Evolutionary conservation across 495 filamentous ascomycete genomes (phyloP).

Genomic region (Tuber borchii): DNA sequence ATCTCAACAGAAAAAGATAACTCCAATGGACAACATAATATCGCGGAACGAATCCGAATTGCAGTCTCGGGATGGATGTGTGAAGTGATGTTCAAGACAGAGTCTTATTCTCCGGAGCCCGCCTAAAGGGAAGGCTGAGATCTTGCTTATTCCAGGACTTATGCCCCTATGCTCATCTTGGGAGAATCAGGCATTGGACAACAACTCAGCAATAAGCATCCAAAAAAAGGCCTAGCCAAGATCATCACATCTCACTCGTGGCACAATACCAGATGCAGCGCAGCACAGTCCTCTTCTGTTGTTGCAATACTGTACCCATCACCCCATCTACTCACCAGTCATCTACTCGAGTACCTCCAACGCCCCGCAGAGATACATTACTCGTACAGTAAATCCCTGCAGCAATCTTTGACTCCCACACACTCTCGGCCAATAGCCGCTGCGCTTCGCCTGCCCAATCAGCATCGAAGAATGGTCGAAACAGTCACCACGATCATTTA

Average conservation of each 20-base stretch:
- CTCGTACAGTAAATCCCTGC: background rate
- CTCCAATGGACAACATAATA: background rate
- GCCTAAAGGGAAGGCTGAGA: background rate
- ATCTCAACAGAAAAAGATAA: background rate
- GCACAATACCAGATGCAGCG: background rate
- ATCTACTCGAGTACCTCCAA: background rate
- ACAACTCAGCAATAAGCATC: background rate
- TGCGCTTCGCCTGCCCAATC: background rate
- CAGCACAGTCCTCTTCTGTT: background rate
- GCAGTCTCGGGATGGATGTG: background rate
- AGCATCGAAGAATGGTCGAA: background rate
- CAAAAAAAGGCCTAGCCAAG: background rate
- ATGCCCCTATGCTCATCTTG: background rate
- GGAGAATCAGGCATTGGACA: background rate
- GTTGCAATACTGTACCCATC: background rate
- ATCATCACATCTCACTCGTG: background rate
- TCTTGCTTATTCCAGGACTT: background rate
- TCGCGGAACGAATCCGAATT: background rate
- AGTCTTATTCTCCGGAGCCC: background rate
- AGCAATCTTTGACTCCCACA: background rate
- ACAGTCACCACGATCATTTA: background rate
- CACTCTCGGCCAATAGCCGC: background rate
- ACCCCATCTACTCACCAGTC: background rate
- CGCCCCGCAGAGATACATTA: background rate
- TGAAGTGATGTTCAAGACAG: background rate